Conservation (phyloP, 2,329 filamentous ascomycete species). For the Chaetomium sp. region DNA sequence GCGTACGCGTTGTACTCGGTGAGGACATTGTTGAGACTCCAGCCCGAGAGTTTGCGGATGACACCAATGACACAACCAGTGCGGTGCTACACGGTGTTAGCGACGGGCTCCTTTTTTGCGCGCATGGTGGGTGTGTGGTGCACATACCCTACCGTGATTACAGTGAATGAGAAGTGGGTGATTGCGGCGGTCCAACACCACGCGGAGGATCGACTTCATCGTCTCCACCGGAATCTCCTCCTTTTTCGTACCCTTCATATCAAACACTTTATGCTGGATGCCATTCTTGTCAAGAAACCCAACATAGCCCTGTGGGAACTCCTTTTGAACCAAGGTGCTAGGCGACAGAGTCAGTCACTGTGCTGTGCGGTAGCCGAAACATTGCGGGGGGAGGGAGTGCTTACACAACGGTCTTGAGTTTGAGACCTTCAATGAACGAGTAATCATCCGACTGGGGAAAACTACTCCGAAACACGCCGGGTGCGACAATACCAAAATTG, state of each 20-base stretch:
- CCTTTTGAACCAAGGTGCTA: constrained; percentile 59
- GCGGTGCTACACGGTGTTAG: constrained; percentile 53
- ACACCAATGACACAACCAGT: constrained; percentile 84
- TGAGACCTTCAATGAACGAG: constrained; percentile 58
- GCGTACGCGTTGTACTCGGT: constrained; percentile 68
- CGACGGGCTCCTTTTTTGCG: not conserved
- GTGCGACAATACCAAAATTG: constrained; percentile 72
- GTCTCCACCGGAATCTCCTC: constrained; percentile 58
- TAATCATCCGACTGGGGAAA: constrained; percentile 70
- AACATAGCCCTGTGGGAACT: constrained; percentile 46
- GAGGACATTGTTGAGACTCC: constrained; percentile 55
- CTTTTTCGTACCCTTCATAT: constrained; percentile 86
- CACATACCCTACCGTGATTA: constrained; percentile 73
- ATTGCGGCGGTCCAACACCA: constrained; percentile 66
- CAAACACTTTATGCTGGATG: constrained; percentile 68
- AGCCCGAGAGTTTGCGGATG: constrained; percentile 66
- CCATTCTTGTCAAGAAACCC: constrained; percentile 59
- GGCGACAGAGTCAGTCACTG: constrained; percentile 8
- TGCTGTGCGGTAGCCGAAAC: not conserved
- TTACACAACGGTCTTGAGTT: constrained; percentile 74
- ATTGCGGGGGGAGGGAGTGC: constrained; percentile 25
- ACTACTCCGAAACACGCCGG: constrained; percentile 73
- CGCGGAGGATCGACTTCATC: constrained; percentile 63
- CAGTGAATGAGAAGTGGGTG: constrained; percentile 84
- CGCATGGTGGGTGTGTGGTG: not conserved